Percentiles rank a stretch among this genome's conserved stretches.
These are phyloP conservation scores for Tillandsia fasciculata DNA, from an alignment of 176 grass and related monocot genomes.

Conservation along the genomic window DNA sequence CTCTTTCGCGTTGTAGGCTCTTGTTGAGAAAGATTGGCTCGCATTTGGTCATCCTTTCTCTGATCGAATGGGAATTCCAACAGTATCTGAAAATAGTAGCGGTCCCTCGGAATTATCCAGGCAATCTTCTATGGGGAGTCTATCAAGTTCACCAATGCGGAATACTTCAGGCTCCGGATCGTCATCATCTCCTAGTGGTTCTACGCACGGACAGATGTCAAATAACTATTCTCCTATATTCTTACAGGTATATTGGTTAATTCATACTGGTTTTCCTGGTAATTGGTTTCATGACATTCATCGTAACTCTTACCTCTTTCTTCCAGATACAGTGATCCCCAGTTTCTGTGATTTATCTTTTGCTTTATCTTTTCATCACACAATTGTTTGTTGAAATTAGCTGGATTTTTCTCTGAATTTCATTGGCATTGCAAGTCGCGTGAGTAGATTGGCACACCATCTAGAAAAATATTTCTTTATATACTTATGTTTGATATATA, in stretches of 20 bases:
- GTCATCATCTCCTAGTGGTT: constrained; percentile 29
- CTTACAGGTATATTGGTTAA: constrained; percentile 54
- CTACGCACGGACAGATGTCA: constrained; percentile 65
- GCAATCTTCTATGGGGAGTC: constrained; percentile 69
- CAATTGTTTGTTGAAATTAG: no score
- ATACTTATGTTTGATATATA: no score
- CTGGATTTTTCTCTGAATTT: no score
- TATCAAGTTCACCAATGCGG: constrained; percentile 62
- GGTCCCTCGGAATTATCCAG: constrained; percentile 57
- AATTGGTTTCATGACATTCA: neutral
- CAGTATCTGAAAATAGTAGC: constrained; percentile 48
- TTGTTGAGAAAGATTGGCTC: constrained; percentile 97
- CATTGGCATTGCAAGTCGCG: no score
- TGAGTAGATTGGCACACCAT: no score
- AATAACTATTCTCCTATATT: constrained; percentile 83
- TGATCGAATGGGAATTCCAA: constrained; percentile 91
- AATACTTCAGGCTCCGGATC: constrained; percentile 43
- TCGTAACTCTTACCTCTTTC: neutral
- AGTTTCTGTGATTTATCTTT: neutral
- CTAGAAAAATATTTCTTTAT: no score
- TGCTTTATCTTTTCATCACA: neutral
- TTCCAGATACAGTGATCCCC: neutral
- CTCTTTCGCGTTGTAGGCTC: constrained; percentile 42
- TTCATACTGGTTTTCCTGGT: neutral
- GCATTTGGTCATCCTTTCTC: constrained; percentile 96